A percentile compares a stretch with the other conserved stretches of the same genome.
Evolutionary conservation across 306 rosid species (phyloP).

Genomic region (Urtica urens): DNA sequence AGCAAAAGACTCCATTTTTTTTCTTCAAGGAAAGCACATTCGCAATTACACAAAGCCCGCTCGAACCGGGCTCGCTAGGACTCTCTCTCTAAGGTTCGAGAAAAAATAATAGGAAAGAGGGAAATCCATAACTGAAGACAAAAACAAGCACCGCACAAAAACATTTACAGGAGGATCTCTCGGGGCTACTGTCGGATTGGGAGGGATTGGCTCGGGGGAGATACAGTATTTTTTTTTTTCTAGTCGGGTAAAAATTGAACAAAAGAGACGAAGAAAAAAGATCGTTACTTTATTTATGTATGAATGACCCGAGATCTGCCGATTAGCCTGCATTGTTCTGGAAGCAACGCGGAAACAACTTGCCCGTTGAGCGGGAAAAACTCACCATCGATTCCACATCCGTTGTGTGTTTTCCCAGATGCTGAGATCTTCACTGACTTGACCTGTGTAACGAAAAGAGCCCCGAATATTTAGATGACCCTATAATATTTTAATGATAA

Average conservation of each 20-base stretch:
- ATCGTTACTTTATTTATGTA: constrained; percentile 31
- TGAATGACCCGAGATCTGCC: constrained; percentile 50
- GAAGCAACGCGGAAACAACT: constrained; percentile 75
- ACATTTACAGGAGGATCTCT: constrained; percentile 33
- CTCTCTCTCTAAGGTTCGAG: constrained; percentile 5
- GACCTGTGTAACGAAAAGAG: constrained; percentile 80
- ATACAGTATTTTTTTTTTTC: constrained; percentile 7
- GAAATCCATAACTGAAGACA: constrained; percentile 19
- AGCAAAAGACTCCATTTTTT: no score
- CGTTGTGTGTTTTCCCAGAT: constrained; percentile 66
- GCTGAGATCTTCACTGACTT: constrained; percentile 76
- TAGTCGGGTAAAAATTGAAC: no score
- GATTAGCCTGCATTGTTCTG: constrained; percentile 96
- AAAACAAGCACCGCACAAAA: constrained; percentile 21
- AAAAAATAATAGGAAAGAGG: constrained; percentile 8
- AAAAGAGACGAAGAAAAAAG: constrained; percentile 20
- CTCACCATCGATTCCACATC: constrained; percentile 99
- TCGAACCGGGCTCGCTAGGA: constrained; percentile 14
- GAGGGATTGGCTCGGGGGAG: constrained; percentile 5
- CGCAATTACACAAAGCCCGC: constrained; percentile 16
- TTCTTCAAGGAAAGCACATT: not conserved
- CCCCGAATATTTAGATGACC: no score
- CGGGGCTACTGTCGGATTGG: constrained; percentile 13
- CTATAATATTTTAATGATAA: no score
- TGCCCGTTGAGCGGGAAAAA: constrained; percentile 79